Evolutionary conservation across 2,329 filamentous ascomycete genomes (phyloP).

Genomic region (Neofusicoccum parvum): DNA sequence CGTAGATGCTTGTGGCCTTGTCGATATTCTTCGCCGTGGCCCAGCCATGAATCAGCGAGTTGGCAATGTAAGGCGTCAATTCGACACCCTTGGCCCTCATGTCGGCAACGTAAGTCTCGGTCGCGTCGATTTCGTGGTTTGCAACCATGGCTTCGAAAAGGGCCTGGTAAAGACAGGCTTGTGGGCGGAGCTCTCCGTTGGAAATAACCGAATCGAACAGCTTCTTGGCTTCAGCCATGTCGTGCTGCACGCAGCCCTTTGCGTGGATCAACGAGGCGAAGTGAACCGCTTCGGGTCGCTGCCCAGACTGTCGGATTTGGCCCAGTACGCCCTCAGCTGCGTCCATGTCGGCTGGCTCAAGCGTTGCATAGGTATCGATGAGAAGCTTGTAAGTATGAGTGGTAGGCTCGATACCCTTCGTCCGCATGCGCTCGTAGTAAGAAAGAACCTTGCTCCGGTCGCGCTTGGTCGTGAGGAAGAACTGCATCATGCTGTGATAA

Average conservation of each 20-base stretch:
- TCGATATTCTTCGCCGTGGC: conserved; percentile 77
- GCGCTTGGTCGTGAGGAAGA: conserved; percentile 96
- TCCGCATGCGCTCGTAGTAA: conserved; percentile 94
- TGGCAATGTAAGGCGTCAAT: conserved; percentile 96
- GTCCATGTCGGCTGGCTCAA: conserved; percentile 86
- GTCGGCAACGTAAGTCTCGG: conserved; percentile 70
- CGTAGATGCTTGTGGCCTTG: conserved; percentile 78
- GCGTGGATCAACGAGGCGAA: conserved; percentile 96
- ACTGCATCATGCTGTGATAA: conserved; percentile 99
- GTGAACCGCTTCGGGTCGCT: conserved; percentile 86
- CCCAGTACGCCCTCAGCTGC: conserved; percentile 83
- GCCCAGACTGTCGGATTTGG: conserved; percentile 72
- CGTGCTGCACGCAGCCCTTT: conserved; percentile 89
- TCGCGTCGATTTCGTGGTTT: conserved; percentile 76
- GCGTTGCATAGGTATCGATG: conserved; percentile 90
- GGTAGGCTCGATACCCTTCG: conserved; percentile 83
- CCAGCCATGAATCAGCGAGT: conserved; percentile 97
- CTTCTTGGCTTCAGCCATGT: conserved; percentile 78
- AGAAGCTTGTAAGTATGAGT: conserved; percentile 97
- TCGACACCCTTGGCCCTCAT: conserved; percentile 77
- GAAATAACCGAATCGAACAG: conserved; percentile 81
- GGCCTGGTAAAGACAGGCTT: conserved; percentile 90
- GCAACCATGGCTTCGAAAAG: conserved; percentile 97
- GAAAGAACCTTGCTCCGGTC: conserved; percentile 90
- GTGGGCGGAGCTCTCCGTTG: conserved; percentile 67